Evolutionary conservation across 768 basidiomycete species (phyloP).

Genomic region (Cystoderma amianthinum): DNA sequence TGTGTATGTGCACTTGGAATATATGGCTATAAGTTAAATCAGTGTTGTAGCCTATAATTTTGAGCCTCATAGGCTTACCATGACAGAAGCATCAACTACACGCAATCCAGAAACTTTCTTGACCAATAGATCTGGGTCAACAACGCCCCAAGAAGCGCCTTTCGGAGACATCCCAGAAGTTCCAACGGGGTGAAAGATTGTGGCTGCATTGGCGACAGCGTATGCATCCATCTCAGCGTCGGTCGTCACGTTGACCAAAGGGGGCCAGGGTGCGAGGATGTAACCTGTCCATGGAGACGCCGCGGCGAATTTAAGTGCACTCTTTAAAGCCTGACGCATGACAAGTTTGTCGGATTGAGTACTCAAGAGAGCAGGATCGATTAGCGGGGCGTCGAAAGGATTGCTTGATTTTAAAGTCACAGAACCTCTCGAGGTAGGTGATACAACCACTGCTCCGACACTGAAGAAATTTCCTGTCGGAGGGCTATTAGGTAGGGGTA

Average conservation of each 20-base stretch:
- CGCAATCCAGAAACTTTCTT: conserved; percentile 19
- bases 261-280: conserved; percentile 11
- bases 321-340: conserved; percentile 13
- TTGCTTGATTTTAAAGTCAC: background rate
- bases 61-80: no score
- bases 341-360: conserved; percentile 15
- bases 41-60: no score
- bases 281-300: conserved; percentile 17
- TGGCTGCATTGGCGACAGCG: conserved; percentile 8
- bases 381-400: background rate
- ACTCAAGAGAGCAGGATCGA: conserved; percentile 28
- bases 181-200: conserved; percentile 17
- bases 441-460: background rate
- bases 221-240: conserved; percentile 14
- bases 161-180: conserved; percentile 15
- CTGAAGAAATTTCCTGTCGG: background rate
- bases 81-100: conserved; percentile 20
- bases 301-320: conserved; percentile 11
- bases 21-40: no score
- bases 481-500: background rate
- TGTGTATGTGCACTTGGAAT: no score
- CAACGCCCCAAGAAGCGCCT: conserved; percentile 14
- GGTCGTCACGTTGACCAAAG: conserved; percentile 8
- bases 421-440: background rate
- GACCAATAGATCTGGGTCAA: conserved; percentile 19